Base-by-base conservation (phyloP, 2,329 filamentous ascomycete species). In the Epichloe bromicola region DNA sequence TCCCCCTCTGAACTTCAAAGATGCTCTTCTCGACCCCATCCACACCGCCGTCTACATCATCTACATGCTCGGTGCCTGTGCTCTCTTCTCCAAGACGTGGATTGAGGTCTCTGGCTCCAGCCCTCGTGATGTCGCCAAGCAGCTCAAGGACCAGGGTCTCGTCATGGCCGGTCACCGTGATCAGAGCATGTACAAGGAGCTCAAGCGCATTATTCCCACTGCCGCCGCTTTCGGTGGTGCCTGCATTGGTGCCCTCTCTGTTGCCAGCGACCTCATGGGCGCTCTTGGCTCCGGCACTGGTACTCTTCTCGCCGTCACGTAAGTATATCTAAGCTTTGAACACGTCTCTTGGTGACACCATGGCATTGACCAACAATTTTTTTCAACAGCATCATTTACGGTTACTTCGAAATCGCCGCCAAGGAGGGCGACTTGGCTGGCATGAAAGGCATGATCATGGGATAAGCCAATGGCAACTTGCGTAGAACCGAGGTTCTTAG, bases 171-270 rank as follows among this genome's bases (percentile, higher is more conserved):
- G 93, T 66, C 93, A 98, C 78, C 88, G 93, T 74, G 94, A 98
- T 71, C 91, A 97, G 80, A 94, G 87, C 78, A 98, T 98, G 93
- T 98, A 98, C 83, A 95, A 95, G 79, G 93, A 98, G 75, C 82
- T 98, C 58, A 98, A 98, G 86, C 86, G 93, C 65, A 93, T 98
- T 63, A 98, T 98, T 59, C 94, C 93, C 57, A 97, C 93, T 54
- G 94, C 93, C 55, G 93, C 93, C 58, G 93, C 94, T 63, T 98
- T 98, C 60, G 93, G 94, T 71, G 93, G 93, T 79, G 93, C 93
- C 60, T 97, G 91, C 78, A 98, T 98, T 75, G 93, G 93, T 76
- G 91, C 87, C 60, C 83, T 98, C 58, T 97, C 91, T 49, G 91
- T 98, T 64, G 83, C 86, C 64, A 95, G 88, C 68, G 93, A 98